A percentile compares a stretch with the other conserved stretches of the same genome.
Conservation (phyloP, 805 yeast species). For the Blastobotrys parvus region DNA sequence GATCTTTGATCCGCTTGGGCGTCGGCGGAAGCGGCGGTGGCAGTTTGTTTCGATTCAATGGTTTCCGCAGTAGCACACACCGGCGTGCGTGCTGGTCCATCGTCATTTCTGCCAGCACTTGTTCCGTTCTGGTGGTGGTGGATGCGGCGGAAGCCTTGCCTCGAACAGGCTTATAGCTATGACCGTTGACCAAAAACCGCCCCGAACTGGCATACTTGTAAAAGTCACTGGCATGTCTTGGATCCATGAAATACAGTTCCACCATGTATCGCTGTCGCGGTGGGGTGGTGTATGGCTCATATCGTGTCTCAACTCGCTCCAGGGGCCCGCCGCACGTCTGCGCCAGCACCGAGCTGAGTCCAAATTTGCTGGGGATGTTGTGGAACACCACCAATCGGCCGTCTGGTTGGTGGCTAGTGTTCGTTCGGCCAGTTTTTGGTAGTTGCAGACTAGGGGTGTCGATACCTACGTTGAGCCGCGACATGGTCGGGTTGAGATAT, state of each 20-base stretch:
- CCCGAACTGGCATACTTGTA: constrained; percentile 14
- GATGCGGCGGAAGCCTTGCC: not conserved
- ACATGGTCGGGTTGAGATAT: too few species aligned
- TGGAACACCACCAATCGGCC: not conserved
- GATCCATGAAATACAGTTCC: constrained; percentile 13
- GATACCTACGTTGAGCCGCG: too few species aligned
- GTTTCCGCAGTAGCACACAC: constrained; percentile 7
- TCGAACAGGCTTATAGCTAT: not conserved
- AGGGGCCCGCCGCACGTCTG: constrained; percentile 4
- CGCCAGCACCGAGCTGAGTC: constrained; percentile 1
- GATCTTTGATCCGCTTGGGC: too few species aligned
- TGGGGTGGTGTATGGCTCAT: not conserved
- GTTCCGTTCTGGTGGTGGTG: too few species aligned
- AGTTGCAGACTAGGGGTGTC: too few species aligned
- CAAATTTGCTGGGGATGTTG: not conserved
- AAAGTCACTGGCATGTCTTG: constrained; percentile 10
- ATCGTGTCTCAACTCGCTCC: not conserved
- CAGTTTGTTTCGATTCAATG: too few species aligned
- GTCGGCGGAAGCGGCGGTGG: too few species aligned
- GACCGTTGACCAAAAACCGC: constrained; percentile 19
- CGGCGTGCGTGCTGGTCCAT: constrained; percentile 7
- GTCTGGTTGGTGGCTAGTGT: too few species aligned
- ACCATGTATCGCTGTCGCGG: constrained; percentile 1
- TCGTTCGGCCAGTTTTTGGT: too few species aligned
- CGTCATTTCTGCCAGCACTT: constrained; percentile 2